Evolutionary conservation across 805 yeast genomes (phyloP).

Genomic region (Soucietia sequanensis): DNA sequence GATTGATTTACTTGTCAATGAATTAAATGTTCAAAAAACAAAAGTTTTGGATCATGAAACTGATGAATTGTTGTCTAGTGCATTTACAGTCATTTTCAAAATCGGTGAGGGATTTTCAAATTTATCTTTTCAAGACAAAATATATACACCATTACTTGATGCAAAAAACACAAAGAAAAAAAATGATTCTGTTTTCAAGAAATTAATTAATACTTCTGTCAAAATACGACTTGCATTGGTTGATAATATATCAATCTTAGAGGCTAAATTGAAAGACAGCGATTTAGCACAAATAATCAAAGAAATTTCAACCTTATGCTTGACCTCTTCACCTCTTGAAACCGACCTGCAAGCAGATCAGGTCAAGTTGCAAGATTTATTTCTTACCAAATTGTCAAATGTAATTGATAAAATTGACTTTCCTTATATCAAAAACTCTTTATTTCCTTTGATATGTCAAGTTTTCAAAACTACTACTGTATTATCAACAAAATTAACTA

Average conservation of each 20-base stretch:
- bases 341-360: constrained; percentile 29
- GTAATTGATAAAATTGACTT: constrained; percentile 56
- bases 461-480: constrained; percentile 85
- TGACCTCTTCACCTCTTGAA: constrained; percentile 24
- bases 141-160: constrained; percentile 47
- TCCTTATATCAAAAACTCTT: constrained; percentile 65
- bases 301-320: constrained; percentile 39
- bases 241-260: constrained; percentile 48
- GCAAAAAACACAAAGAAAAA: constrained; percentile 20
- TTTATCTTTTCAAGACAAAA: constrained; percentile 71
- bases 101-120: constrained; percentile 70
- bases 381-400: constrained; percentile 43
- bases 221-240: constrained; percentile 29
- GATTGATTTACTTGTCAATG: constrained; percentile 49
- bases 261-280: constrained; percentile 48
- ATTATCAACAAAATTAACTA: constrained; percentile 69
- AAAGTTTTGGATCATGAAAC: constrained; percentile 21
- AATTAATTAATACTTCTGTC: constrained; percentile 30
- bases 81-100: constrained; percentile 55
- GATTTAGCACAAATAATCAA: constrained; percentile 51
- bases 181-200: constrained; percentile 18
- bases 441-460: constrained; percentile 71
- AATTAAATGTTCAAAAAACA: constrained; percentile 20
- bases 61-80: constrained; percentile 43
- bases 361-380: constrained; percentile 48